Conservation (phyloP, 2,329 filamentous ascomycete genomes). For the Ilyonectria mors-panacis region DNA sequence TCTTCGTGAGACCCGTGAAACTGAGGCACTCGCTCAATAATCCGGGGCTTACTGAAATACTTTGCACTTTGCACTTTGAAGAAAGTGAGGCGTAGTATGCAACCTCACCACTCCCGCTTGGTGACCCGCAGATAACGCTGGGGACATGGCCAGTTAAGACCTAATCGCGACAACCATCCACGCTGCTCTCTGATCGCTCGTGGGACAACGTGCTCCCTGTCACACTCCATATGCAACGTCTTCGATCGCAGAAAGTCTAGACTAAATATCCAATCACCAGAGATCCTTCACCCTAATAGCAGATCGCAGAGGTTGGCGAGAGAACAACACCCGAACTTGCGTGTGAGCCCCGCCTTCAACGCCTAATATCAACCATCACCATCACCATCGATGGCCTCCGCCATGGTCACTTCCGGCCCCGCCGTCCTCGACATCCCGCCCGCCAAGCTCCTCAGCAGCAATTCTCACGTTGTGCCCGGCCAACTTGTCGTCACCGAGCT, state of each 20-base stretch:
- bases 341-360: constrained; percentile 35
- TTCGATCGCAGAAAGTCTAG: background rate
- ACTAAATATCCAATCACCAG: background rate
- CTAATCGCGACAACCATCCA: constrained; percentile 5
- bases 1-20: no score
- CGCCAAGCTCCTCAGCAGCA: constrained; percentile 59
- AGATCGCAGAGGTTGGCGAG: background rate
- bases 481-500: constrained; percentile 84
- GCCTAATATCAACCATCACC: constrained; percentile 20
- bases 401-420: constrained; percentile 27
- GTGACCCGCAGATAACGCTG: constrained; percentile 27
- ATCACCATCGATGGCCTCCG: constrained; percentile 8
- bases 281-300: background rate
- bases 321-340: background rate
- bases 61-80: background rate
- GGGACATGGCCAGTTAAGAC: constrained; percentile 4
- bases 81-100: background rate
- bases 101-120: background rate
- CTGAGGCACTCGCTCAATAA: background rate
- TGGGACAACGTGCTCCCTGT: background rate
- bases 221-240: background rate
- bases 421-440: constrained; percentile 49
- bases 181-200: background rate
- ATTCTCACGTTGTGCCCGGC: constrained; percentile 66
- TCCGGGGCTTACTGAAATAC: background rate